These are phyloP conservation scores for Fraxinus quadrangulata DNA, from an alignment of 257 asterid genomes.

Conservation along the genomic window DNA sequence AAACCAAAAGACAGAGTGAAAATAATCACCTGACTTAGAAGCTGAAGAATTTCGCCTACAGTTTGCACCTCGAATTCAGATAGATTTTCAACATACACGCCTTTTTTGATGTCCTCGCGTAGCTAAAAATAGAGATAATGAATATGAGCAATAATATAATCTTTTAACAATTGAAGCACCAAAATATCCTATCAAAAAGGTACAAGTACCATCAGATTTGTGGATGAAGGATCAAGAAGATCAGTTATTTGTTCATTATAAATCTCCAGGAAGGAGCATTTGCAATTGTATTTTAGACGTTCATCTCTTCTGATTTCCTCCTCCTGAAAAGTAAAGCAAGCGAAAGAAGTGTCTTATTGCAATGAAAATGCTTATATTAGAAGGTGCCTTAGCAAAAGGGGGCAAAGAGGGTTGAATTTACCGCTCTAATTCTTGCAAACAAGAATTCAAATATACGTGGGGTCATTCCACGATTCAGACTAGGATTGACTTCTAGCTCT, in stretches of 20 bases:
- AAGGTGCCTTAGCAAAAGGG: constrained; percentile 15
- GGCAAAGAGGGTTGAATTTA: constrained; percentile 35
- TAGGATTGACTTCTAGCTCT: constrained; percentile 71
- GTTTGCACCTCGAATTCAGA: constrained; percentile 91
- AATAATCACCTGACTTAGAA: constrained; percentile 73
- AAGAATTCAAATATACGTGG: constrained; percentile 96
- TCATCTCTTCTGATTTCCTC: constrained; percentile 91
- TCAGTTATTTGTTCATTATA: constrained; percentile 92
- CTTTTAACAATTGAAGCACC: constrained; percentile 10
- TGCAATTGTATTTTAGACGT: constrained; percentile 70
- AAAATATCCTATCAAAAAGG: constrained; percentile 20
- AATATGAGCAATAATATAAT: constrained; percentile 21
- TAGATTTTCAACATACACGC: constrained; percentile 91
- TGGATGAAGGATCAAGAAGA: constrained; percentile 94
- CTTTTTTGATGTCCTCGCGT: constrained; percentile 88
- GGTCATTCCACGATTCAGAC: constrained; percentile 90
- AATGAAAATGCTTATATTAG: constrained; percentile 21
- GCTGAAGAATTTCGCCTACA: constrained; percentile 86
- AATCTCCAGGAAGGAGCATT: constrained; percentile 94
- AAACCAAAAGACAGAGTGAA: neutral
- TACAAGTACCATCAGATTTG: constrained; percentile 78
- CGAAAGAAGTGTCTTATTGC: constrained; percentile 5
- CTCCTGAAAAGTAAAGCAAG: constrained; percentile 52
- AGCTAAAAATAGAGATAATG: constrained; percentile 42
- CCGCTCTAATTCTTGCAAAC: constrained; percentile 97